Evolutionary conservation across 805 yeast species (phyloP), one percentile per base, ranked within the genome.

Genomic region (Brettanomyces naardenensis): DNA sequence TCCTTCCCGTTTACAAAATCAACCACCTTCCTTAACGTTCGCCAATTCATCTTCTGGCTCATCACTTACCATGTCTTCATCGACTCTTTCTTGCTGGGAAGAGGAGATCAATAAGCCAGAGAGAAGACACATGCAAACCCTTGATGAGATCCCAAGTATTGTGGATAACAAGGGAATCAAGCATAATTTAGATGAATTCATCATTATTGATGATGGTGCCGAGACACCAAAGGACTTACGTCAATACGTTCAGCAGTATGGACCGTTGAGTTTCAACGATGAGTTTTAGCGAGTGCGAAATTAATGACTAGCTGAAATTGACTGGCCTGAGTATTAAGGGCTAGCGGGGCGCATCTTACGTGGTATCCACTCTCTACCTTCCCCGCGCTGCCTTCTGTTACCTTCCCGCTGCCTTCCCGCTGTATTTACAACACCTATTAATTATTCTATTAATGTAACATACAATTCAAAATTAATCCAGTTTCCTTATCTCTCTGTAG

Each of bases 191-290:
- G 31, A 25, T 19, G 31, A 17, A 27, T 19, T 17, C 10, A 18
- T 9, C 42, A 42, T 19, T 29, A 37, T 15, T n/a, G 33, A 14
- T 11, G 21, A 19, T 5, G 6, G 11, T 15, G 29, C 28, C 18
- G 11, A 21, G 10, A 15, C 19, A 11, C 32, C 20, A 19, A 26
- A 17, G 5, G 44, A 43, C n/a, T 36, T 46, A 15, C 41, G 39
- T 20, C 54, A 54, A 33, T 66, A 56, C 42, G 48, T 56, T 31
- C 45, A 47, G n/a, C 56, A 55, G 35, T 68, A 71, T 44, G 78
- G 77, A 13, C 59, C 62, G 10, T 55, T 73, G 30, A 55, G 54
- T 31, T 70, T 73, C 43, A 53, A 68, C 44, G 78, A 72, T 43
- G 75, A 71, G 28, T 73, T 73, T 44, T 73, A 52, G 51, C 9